Evolutionary conservation across 129 eudicot genomes (phyloP).

Genomic region (Lonicera japonica): DNA sequence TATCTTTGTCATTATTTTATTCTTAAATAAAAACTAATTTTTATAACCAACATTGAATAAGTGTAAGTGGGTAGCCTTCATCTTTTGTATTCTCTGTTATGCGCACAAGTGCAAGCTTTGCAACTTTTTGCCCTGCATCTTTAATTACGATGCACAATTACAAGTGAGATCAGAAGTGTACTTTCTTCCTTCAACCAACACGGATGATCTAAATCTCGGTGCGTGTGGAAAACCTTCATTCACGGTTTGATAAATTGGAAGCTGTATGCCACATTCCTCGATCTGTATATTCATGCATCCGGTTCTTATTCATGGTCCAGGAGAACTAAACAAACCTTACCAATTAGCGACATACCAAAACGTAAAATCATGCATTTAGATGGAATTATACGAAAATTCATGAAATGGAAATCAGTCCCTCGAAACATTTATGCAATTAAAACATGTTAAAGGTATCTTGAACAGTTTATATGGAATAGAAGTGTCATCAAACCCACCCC

Average conservation of each 20-base stretch:
- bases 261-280: conserved; percentile 20
- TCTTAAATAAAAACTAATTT: too few species aligned
- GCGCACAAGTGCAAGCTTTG: conserved; percentile 21
- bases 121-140: conserved; percentile 39
- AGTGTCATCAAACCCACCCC: too few species aligned
- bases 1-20: too few species aligned
- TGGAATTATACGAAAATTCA: too few species aligned
- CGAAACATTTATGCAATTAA: too few species aligned
- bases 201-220: conserved; percentile 21
- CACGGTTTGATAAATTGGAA: conserved; percentile 19
- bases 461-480: too few species aligned
- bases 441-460: too few species aligned
- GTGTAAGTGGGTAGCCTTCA: conserved; percentile 2
- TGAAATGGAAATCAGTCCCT: too few species aligned
- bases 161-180: conserved; percentile 14
- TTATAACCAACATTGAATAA: too few species aligned
- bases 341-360: background rate
- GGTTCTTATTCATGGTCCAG: conserved; percentile 25
- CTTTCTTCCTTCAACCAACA: conserved; percentile 16
- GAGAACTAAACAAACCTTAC: background rate
- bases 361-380: background rate
- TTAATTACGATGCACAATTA: background rate
- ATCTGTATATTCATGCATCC: conserved; percentile 24
- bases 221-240: conserved; percentile 27
- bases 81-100: conserved; percentile 2